Base-by-base conservation (phyloP, 106 monocot species). In the Amphibolis antarctica region DNA sequence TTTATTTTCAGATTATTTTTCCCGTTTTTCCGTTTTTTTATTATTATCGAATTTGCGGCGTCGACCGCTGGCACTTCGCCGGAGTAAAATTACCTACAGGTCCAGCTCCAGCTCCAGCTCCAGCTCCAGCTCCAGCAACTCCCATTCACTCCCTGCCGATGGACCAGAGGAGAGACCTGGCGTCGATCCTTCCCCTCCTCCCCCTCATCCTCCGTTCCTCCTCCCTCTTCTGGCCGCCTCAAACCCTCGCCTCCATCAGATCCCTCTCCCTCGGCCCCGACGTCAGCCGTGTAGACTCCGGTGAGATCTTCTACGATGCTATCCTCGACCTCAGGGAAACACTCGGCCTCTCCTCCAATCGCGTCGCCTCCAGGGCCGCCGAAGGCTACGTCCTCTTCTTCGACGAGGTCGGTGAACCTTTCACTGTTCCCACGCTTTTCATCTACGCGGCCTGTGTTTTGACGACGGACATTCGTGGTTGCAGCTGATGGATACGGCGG, bases 361-460 rank as follows among this genome's bases (percentile, higher is more conserved):
- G 14, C 0, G 63, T 98, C 6, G 74, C 75, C 24, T 58, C 23
- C 28, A 42, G n/a, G 0, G 84, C 96, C 14, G 78, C 67, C 26
- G 67, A 77, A 18, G 90, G 96, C 2, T 85, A 78, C 73, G 66
- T 76, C 12, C 66, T 86, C 64, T 98, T 84, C 75, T 98, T 98
- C 65, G 96, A 98, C 53, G 78, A 90, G 71, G 93, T 88, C 53
- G 0, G 21, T 58, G 53, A 43, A 44, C 18, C 20, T 46, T 45
- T 53, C 1, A 18, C 23, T n/a, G 12, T 44, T 36, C 14, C 1
- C 20, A 21, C 55, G 17, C 0, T 28, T 10, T 19, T n/a, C 24
- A 10, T 55, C 9, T 55, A 27, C 27, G 22, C 27, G 55, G 0
- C 12, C 27, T 26, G 48, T 13, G 48, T 49, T 26, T 26, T 26